Evolutionary conservation across 257 asterid species (phyloP).

Genomic region (Lantana camara): DNA sequence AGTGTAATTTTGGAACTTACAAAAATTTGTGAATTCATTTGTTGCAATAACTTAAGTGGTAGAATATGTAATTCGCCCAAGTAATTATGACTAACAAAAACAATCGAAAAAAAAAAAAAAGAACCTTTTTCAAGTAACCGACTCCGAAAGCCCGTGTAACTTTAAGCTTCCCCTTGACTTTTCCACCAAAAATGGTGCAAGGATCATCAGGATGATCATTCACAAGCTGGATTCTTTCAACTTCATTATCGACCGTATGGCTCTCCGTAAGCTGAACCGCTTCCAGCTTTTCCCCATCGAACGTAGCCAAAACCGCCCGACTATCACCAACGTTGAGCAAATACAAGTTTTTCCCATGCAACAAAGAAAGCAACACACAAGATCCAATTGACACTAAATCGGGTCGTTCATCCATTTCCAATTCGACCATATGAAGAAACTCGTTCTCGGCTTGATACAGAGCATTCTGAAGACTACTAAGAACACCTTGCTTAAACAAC

Average conservation of each 20-base stretch:
- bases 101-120: too few species aligned
- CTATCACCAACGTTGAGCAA: conserved; percentile 88
- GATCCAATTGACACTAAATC: conserved; percentile 90
- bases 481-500: conserved; percentile 54
- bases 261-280: conserved; percentile 81
- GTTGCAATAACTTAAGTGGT: too few species aligned
- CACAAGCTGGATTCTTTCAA: conserved; percentile 66
- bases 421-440: conserved; percentile 90
- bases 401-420: conserved; percentile 97
- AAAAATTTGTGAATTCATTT: too few species aligned
- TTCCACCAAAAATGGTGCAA: conserved; percentile 54
- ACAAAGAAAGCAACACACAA: conserved; percentile 70
- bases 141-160: conserved; percentile 98
- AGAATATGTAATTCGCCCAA: too few species aligned
- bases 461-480: conserved; percentile 70
- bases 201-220: conserved; percentile 85
- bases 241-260: conserved; percentile 82
- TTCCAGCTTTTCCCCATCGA: conserved; percentile 36
- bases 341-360: conserved; percentile 78
- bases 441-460: conserved; percentile 77
- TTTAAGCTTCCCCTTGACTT: conserved; percentile 86
- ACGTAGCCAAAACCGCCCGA: conserved; percentile 88
- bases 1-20: too few species aligned
- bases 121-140: conserved; percentile 97
- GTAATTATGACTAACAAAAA: neutral